Evolutionary conservation across 2,329 filamentous ascomycete genomes (phyloP).

Genomic region (Cercospora sp.): DNA sequence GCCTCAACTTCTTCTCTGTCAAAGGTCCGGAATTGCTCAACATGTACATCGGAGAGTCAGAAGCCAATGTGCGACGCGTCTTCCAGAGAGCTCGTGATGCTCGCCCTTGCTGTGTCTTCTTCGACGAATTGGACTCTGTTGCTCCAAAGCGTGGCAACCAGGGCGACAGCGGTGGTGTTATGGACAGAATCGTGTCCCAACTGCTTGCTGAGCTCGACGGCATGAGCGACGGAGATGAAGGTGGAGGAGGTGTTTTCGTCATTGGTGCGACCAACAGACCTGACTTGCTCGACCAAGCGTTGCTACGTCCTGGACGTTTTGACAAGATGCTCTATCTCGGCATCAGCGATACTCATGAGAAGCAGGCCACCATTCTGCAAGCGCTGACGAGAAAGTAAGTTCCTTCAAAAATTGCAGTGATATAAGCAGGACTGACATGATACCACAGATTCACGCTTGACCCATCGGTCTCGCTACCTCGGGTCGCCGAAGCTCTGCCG

Average conservation of each 20-base stretch:
- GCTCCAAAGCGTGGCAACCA: slow-evolving; percentile 96
- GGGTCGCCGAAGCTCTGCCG: slow-evolving; percentile 74
- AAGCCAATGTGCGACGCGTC: slow-evolving; percentile 85
- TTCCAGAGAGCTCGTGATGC: slow-evolving; percentile 86
- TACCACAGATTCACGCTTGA: slow-evolving; percentile 73
- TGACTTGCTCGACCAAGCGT: slow-evolving; percentile 85
- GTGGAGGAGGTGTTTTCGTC: slow-evolving; percentile 83
- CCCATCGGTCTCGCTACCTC: slow-evolving; percentile 71
- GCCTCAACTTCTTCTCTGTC: slow-evolving; percentile 90
- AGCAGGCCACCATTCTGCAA: slow-evolving; percentile 91
- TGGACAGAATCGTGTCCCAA: slow-evolving; percentile 96
- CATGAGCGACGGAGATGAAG: slow-evolving; percentile 90
- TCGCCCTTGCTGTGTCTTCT: slow-evolving; percentile 86
- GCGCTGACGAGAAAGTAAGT: slow-evolving; percentile 89
- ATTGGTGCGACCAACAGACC: slow-evolving; percentile 95
- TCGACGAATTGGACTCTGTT: slow-evolving; percentile 89
- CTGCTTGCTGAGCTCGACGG: slow-evolving; percentile 92
- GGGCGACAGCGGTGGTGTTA: slow-evolving; percentile 93
- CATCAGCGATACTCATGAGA: slow-evolving; percentile 93
- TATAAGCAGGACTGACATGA: slow-evolving; percentile 10
- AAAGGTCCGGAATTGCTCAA: slow-evolving; percentile 90
- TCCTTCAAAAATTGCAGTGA: background rate
- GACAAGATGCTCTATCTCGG: slow-evolving; percentile 99
- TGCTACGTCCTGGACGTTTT: slow-evolving; percentile 86
- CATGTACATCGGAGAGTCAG: slow-evolving; percentile 95